Evolutionary conservation across 1,139 yeast species (phyloP), one percentile per base, ranked within the genome.

Genomic region (Suhomyces maxii): DNA sequence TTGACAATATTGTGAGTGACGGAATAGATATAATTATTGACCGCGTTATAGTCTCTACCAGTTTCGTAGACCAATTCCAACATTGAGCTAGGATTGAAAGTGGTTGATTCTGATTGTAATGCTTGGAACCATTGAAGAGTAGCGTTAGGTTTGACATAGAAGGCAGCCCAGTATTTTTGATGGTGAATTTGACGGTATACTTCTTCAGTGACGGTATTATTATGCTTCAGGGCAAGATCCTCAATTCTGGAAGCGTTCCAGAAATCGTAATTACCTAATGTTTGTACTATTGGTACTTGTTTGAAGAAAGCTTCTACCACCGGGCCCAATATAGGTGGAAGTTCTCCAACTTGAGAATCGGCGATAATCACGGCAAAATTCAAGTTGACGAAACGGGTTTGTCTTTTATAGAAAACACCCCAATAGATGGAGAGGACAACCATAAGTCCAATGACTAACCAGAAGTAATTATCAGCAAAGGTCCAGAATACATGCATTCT

Each of bases 11-110:
- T 47, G 31, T 55, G 56, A 31, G 62, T 42, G 8, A 67, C 39
- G 3, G 60, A 39, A 6, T 51, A 40, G 28, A 67, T 51, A 37
- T 60, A 60, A 37, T 61, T 61, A 37, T 54, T 47, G 36, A 67
- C 60, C 2, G 68, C 68, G 49, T 67, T 67, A 48, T 58, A 62
- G 47, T 69, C 70, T 12, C 69, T 52, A 2, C 72, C 73, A 0
- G 72, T 64, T 45, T 67, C 72, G 46, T 60, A 65, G 33, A 63
- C 61, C 6, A 60, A 57, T 36, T 62, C 62, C 48, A 68, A 46
- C 12, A 64, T 45, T 46, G 46, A 37, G 3, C n/a, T 30, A 2
- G 66, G 59, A 13, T 53, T 44, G 39, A 59, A 58, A 6, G 43
- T 23, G 12, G 58, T 39, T 10, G 60, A 49, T 0, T 56, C 59